Percentiles rank a stretch among this genome's conserved stretches.
Conservation (phyloP, 1,139 yeast genomes). For the Arxiozyma slooffiae region DNA sequence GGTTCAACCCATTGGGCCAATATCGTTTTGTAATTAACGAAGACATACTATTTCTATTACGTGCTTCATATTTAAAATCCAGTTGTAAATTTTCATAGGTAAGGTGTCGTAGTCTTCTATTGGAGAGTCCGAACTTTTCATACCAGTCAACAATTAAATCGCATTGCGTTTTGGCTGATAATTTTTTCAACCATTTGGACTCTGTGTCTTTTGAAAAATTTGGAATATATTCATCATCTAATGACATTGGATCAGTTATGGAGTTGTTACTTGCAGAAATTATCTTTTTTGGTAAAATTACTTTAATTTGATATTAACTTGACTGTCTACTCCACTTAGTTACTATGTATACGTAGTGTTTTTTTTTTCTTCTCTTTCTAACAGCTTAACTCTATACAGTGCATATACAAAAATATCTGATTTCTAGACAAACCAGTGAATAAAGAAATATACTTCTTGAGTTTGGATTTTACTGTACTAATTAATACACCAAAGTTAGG, state of each 20-base stretch:
- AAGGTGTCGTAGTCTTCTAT: constrained; percentile 1
- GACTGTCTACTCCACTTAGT: not conserved
- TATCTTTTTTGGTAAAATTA: not conserved
- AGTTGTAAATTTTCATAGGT: not conserved
- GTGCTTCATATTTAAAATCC: constrained; percentile 1
- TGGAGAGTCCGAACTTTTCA: constrained; percentile 10
- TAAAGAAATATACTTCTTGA: not conserved
- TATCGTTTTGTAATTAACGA: constrained; percentile 39
- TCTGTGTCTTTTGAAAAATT: constrained; percentile 9
- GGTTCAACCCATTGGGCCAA: constrained; percentile 57
- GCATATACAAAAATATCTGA: not conserved
- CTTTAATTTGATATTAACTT: too few species aligned
- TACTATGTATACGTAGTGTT: not conserved
- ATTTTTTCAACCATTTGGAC: constrained; percentile 12
- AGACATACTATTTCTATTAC: constrained; percentile 11
- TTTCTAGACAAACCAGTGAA: not conserved
- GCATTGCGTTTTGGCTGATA: constrained; percentile 14
- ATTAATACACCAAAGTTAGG: not conserved
- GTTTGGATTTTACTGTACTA: not conserved
- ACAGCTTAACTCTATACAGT: not conserved
- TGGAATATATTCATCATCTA: constrained; percentile 10
- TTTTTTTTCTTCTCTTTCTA: not conserved
- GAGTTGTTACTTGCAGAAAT: too few species aligned
- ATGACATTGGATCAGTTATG: not conserved
- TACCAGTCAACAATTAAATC: constrained; percentile 19